Percentiles rank a stretch among this genome's conserved stretches.
Evolutionary conservation across 148 eudicot species (phyloP).

Genomic region (Nepenthes gracilis): DNA sequence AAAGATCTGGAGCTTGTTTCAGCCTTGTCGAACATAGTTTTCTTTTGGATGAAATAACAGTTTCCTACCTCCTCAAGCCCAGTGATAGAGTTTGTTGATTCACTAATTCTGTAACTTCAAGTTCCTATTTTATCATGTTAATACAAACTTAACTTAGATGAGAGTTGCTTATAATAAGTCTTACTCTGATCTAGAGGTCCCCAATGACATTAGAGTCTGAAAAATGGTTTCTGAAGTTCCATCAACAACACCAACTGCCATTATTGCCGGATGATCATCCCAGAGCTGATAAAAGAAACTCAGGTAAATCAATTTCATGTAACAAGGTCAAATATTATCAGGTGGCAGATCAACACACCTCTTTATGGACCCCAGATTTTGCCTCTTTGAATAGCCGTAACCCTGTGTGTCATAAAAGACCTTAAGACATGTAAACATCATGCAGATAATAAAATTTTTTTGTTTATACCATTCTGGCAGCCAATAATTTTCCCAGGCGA

Average conservation of each 20-base stretch:
- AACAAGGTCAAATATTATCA: not conserved
- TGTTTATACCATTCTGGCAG: slow-evolving; percentile 44
- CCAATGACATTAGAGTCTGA: slow-evolving; percentile 54
- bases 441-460: not conserved
- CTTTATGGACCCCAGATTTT: slow-evolving; percentile 14
- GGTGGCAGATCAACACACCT: not conserved
- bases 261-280: slow-evolving; percentile 55
- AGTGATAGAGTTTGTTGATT: no score
- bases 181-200: slow-evolving; percentile 70
- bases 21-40: no score
- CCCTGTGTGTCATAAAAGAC: slow-evolving; percentile 26
- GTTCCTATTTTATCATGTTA: no score
- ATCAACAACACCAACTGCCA: slow-evolving; percentile 60
- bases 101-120: no score
- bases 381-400: slow-evolving; percentile 65
- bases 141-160: no score
- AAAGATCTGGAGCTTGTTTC: no score
- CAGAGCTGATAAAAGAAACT: slow-evolving; percentile 18
- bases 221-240: slow-evolving; percentile 59
- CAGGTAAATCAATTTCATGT: slow-evolving; percentile 1
- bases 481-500: slow-evolving; percentile 71
- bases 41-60: no score
- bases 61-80: no score
- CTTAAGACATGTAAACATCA: not conserved
- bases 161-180: not conserved